These are phyloP conservation scores for Isatis tinctoria DNA, from an alignment of 345 rosid genomes.

Conservation along the genomic window DNA sequence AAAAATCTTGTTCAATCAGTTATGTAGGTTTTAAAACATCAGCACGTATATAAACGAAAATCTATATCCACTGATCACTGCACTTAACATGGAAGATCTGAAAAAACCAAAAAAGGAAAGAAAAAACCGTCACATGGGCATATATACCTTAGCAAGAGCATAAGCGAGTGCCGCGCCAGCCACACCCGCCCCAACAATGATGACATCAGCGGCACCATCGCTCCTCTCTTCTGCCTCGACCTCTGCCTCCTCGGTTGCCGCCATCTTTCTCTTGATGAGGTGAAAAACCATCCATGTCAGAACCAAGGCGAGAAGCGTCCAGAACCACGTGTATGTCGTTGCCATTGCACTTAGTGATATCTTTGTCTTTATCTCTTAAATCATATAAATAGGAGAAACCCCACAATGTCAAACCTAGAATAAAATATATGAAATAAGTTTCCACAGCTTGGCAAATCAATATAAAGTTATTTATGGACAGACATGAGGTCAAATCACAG, in stretches of 20 bases:
- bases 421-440: not conserved
- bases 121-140: not conserved
- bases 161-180: constrained; percentile 64
- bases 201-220: constrained; percentile 37
- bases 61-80: not conserved
- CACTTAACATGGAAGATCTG: not conserved
- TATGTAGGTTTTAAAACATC: not conserved
- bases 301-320: constrained; percentile 16
- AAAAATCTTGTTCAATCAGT: not conserved
- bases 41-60: not conserved
- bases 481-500: no score
- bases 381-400: not conserved
- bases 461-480: not conserved
- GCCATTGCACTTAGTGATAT: not conserved
- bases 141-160: constrained; percentile 51
- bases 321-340: constrained; percentile 8
- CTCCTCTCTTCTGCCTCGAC: not conserved
- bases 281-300: constrained; percentile 17
- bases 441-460: not conserved
- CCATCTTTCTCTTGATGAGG: constrained; percentile 2
- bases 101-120: not conserved
- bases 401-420: not conserved
- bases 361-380: not conserved
- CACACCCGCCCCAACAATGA: constrained; percentile 67
- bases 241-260: not conserved